These are phyloP conservation scores for Pseudoperonospora humuli DNA, from an alignment of 352 stramenopile species.

Conservation along the genomic window DNA sequence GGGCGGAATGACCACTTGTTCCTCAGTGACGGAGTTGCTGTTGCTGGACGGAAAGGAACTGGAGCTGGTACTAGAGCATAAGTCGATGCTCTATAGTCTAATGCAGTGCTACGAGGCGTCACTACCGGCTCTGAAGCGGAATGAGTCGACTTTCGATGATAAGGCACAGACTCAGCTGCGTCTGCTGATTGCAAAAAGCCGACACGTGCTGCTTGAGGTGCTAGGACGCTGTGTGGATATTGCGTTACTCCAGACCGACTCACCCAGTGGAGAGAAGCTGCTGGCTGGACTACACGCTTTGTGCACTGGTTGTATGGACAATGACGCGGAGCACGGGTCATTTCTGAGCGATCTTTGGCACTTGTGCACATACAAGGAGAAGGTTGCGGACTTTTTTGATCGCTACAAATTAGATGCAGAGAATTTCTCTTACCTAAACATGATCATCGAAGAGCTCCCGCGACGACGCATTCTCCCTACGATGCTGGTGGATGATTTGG, in stretches of 20 bases:
- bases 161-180: constrained; percentile 18
- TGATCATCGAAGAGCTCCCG: constrained; percentile 59
- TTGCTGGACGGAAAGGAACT: constrained; percentile 29
- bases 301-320: constrained; percentile 42
- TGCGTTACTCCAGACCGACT: constrained; percentile 19
- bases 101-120: constrained; percentile 53
- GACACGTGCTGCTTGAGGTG: constrained; percentile 37
- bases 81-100: constrained; percentile 42
- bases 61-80: constrained; percentile 14
- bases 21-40: constrained; percentile 15
- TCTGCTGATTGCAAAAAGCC: constrained; percentile 37
- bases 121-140: constrained; percentile 38
- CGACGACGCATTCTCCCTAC: constrained; percentile 26
- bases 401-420: constrained; percentile 43
- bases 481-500: constrained; percentile 12
- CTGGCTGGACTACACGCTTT: constrained; percentile 55
- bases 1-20: constrained; percentile 18
- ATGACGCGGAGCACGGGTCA: constrained; percentile 50
- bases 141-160: constrained; percentile 38
- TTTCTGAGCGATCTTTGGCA: constrained; percentile 69
- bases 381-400: constrained; percentile 45
- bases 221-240: constrained; percentile 21
- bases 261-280: constrained; percentile 32
- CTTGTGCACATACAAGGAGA: constrained; percentile 56
- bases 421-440: constrained; percentile 60